phyloP scores from a whole-genome alignment of 1,284 basidiomycete species.

The Coniophora puteana region DNA sequence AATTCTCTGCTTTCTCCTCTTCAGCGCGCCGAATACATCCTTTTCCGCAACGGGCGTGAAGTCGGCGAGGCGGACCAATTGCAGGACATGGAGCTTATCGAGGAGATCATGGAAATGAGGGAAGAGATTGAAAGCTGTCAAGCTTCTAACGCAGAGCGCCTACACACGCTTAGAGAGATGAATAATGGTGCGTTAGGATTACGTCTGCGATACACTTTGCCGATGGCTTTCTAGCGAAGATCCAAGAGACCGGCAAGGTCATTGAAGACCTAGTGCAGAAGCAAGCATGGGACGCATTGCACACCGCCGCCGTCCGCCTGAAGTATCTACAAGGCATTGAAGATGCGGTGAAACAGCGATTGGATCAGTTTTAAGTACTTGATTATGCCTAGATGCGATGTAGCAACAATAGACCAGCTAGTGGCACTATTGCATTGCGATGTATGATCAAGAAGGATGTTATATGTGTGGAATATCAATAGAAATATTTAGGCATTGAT shows the following conservation, averaged over 20 bases:
- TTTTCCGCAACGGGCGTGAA: slow-evolving; percentile 57
- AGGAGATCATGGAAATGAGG: slow-evolving; percentile 78
- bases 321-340: slow-evolving; percentile 78
- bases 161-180: slow-evolving; percentile 47
- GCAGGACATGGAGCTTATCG: slow-evolving; percentile 71
- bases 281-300: slow-evolving; percentile 55
- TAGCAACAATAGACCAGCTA: too few species aligned
- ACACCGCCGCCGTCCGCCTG: slow-evolving; percentile 63
- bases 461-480: too few species aligned
- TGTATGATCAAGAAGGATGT: too few species aligned
- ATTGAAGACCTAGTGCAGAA: slow-evolving; percentile 51
- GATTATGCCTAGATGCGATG: too few species aligned
- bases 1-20: slow-evolving; percentile 63
- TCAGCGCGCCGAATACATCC: slow-evolving; percentile 67
- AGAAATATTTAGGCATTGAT: too few species aligned
- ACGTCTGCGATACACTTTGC: background rate
- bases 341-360: slow-evolving; percentile 58
- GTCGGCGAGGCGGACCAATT: slow-evolving; percentile 74
- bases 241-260: slow-evolving; percentile 40
- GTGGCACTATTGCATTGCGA: too few species aligned
- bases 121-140: slow-evolving; percentile 75
- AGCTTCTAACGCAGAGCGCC: slow-evolving; percentile 37
- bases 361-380: slow-evolving; percentile 22
- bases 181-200: slow-evolving; percentile 56
- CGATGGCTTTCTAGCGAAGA: slow-evolving; percentile 42